Base-by-base conservation (phyloP, 2,329 filamentous ascomycete genomes). In the Colletotrichum sp. region DNA sequence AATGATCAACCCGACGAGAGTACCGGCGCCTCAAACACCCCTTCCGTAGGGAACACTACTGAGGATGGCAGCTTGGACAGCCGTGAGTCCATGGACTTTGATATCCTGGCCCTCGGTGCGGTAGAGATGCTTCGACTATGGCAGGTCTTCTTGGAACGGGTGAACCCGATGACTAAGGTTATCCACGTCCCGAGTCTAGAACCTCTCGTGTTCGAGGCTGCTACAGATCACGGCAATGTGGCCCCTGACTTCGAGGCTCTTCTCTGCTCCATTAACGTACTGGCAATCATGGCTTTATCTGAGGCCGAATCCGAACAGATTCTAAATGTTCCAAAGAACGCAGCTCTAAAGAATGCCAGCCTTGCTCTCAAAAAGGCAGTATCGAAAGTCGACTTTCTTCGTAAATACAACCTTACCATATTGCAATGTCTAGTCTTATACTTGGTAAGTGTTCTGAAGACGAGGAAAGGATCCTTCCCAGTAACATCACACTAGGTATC, bases 121-220 rank as follows among this genome's bases (percentile, higher is more conserved):
- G 68, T 72, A 2, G 21, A 54, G 4, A 33, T 47, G n/a, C 61
- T 94, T 77, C 88, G 88, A 64, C 86, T 96, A 7, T 96, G 94
- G 94, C 92, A 95, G 79, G 85, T 90, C 8, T 95, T 92, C 76
- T 84, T 95, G 5, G 91, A 94, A 64, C 92, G 94, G 73, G 91
- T 96, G 68, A 93, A 96, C 77, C 93, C 94, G 0, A 81, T 95
- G 62, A 90, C 91, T 76, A 95, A 95, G 80, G 83, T 90, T 58
- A 90, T 95, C 38, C 94, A 96, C 79, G 89, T 93, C 3, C 93
- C 93, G 0, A 91, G 91, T 11, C 74, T 82, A 1, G 80, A 83
- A 6, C 79, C 81, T 8, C 76, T 78, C 5, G 76, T 83, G 5
- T 59, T 82, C 6, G 78, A 82, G 6, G 80, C 80, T 2, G 78